Evolutionary conservation across 2,329 filamentous ascomycete species (phyloP), one percentile per base, ranked within the genome.

Genomic region (Exophiala dermatitidis): DNA sequence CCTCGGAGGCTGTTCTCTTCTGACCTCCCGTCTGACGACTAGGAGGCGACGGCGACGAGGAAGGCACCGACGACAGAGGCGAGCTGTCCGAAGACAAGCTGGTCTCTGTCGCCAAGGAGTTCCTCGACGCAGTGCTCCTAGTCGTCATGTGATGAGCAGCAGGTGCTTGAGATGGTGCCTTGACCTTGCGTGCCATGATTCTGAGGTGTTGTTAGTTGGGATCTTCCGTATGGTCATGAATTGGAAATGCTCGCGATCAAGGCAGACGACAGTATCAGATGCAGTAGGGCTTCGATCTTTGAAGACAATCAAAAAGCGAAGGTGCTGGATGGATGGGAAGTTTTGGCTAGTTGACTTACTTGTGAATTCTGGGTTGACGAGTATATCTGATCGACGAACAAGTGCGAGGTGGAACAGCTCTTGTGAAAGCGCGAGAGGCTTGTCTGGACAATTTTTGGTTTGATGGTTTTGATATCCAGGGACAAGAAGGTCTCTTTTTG

Each of bases 81-180:
- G 32, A 37, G 45, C 32, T 34, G 9, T 29, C 38, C 28, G 54
- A 50, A 42, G 54, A 45, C 19, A 32, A 28, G 36, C n/a, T 32
- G 33, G 48, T 12, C 12, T 49, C 48, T 38, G 45, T 41, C 12
- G 44, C 29, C 6, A 19, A 19, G 19, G 32, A 40, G 2, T 29
- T 47, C 48, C 32, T 33, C n/a, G 26, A 31, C 7, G 34, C 36
- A 41, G 47, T 42, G 30, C 43, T 58, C 42, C 54, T 48, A n/a
- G 54, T 60, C 32, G 46, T 52, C 57, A 60, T 60, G 33, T 60
- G 57, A 41, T 55, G 57, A 43, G 10, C 26, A 3, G 37, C 34
- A 40, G 37, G 5, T 36, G 43, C 33, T 37, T 37, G 38, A 38
- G 5, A 19, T 4, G 3, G 12, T 31, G 30, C 12, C 43, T 30